phyloP scores from a whole-genome alignment of 2,329 filamentous ascomycete species.

The Colletotrichum sp. region DNA sequence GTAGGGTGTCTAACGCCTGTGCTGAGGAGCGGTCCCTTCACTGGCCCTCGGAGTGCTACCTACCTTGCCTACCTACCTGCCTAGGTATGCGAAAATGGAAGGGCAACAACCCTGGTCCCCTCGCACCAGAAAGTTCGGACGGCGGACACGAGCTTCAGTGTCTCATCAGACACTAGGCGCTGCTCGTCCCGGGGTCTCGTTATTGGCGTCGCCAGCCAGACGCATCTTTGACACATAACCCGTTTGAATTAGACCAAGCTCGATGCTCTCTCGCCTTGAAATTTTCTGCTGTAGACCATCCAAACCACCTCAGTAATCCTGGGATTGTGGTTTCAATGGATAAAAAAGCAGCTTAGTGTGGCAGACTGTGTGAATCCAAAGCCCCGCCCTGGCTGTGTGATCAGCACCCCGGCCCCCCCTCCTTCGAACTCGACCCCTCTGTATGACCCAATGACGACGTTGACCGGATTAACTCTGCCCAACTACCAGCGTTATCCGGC shows the following conservation, averaged over 20 bases:
- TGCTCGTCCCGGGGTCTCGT: background rate
- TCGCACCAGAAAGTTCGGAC: constrained; percentile 11
- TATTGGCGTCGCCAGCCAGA: background rate
- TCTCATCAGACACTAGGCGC: background rate
- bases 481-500: background rate
- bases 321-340: background rate
- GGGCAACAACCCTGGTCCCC: constrained; percentile 17
- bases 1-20: background rate
- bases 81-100: background rate
- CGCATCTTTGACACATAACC: constrained; percentile 1
- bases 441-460: background rate
- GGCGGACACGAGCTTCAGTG: background rate
- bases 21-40: background rate
- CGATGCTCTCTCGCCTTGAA: background rate
- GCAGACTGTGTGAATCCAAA: background rate
- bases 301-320: background rate
- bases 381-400: background rate
- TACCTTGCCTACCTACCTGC: background rate
- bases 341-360: background rate
- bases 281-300: background rate
- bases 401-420: background rate
- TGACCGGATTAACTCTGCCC: constrained; percentile 1
- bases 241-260: constrained; percentile 13
- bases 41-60: background rate
- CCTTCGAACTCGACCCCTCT: background rate